phyloP scores from a whole-genome alignment of 108 stramenopile genomes.

The Pseudonitzschia delicatissima region DNA sequence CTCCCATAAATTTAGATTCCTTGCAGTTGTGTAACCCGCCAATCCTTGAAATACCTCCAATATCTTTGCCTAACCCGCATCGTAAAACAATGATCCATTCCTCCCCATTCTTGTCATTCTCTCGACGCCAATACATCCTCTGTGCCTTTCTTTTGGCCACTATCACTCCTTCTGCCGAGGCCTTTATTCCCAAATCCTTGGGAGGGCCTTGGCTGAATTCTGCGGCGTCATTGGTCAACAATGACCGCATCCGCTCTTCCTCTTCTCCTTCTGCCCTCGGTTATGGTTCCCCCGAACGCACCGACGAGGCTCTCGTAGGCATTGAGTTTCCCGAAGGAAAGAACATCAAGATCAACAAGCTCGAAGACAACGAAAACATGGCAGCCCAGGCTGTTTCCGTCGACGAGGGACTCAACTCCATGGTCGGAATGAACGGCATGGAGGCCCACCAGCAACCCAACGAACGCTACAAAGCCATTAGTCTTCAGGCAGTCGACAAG shows the following conservation, averaged over 20 bases:
- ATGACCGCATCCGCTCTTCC: background rate
- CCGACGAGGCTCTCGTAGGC: background rate
- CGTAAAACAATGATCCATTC: background rate
- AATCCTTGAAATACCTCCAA: no score
- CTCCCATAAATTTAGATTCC: no score
- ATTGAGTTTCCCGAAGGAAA: background rate
- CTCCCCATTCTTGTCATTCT: background rate
- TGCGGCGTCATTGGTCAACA: background rate
- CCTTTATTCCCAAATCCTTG: background rate
- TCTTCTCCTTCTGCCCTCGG: background rate
- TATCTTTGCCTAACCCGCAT: no score
- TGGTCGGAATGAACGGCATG: constrained; percentile 34
- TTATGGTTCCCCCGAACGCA: background rate
- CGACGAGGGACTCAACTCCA: constrained; percentile 33
- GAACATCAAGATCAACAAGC: background rate
- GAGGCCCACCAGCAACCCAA: constrained; percentile 21
- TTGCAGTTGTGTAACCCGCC: no score
- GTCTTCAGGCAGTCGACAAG: constrained; percentile 43
- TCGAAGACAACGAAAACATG: constrained; percentile 13
- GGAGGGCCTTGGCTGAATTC: background rate
- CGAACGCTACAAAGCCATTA: constrained; percentile 54
- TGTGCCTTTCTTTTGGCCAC: constrained; percentile 11
- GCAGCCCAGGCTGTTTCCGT: constrained; percentile 26
- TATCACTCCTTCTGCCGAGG: background rate
- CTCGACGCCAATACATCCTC: constrained; percentile 12